Base-by-base conservation (phyloP, 192 early-diverging fungal genomes). In the Gaertneriomyces semiglobifer region DNA sequence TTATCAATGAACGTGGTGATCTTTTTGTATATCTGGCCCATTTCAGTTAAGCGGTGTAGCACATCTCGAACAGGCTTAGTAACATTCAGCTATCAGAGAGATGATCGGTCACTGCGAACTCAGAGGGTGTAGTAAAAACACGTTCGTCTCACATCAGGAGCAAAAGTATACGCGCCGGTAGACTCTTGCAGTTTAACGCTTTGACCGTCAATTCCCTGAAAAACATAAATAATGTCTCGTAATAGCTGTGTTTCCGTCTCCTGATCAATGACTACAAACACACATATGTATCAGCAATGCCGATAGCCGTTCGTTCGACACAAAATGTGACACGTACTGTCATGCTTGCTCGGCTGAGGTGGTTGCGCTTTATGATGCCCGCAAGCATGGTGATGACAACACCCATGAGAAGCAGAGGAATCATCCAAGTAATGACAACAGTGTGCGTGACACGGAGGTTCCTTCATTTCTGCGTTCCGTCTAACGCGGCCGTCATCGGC, bases 141-240 rank as follows among this genome's bases (percentile, higher is more conserved):
- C 18, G 7, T 2, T 33, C 53, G 81, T 68, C 68, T 60, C 65
- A 86, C 84, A 45, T 79, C 78, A 2, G 76, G 67, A 53, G 79
- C 74, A 14, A 94, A 68, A 1, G 65, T 63, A 62, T 85, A 94
- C 0, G 79, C 74, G 11, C 79, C 75, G 5, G 67, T 52, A 7
- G 65, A 61, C 7, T 62, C 18, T 59, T 88, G 84, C 65, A 82
- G 93, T 57, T 83, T 84, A 14, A 96, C 79, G 65, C 86, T 88
- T 58, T 83, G 83, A 39, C 96, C 96, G 73, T 96, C 89, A 54
- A 98, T 90, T 0, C 92, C 96, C 73, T 98, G 96, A 75, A 96
- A 90, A 14, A 95, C 84, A 71, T 87, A 98, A 5, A 98, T 81
- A 53, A 96, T 72, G 64, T 98, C 96, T 4, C 87, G 86, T 38